These are phyloP conservation scores for Naganishia onofrii DNA, from an alignment of 768 basidiomycete genomes.

Conservation along the genomic window DNA sequence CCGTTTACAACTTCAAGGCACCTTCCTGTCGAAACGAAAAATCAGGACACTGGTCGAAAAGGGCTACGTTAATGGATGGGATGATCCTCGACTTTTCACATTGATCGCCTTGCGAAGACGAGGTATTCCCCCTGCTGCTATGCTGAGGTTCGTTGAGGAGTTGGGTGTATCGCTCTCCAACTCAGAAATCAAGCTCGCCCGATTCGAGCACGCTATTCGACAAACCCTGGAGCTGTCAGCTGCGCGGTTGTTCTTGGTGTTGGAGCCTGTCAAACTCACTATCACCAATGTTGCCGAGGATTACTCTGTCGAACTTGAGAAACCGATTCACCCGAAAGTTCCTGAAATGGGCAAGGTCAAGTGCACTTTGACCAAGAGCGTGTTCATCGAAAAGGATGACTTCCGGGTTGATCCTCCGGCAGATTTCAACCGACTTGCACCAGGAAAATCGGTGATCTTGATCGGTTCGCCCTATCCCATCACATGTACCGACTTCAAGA, in stretches of 20 bases:
- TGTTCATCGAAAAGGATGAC: constrained; percentile 90
- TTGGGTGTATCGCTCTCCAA: constrained; percentile 87
- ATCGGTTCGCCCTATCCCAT: constrained; percentile 91
- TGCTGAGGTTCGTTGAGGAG: constrained; percentile 84
- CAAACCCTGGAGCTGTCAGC: constrained; percentile 84
- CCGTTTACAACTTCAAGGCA: constrained; percentile 85
- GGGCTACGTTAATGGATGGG: constrained; percentile 84
- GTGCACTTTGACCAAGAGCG: constrained; percentile 79
- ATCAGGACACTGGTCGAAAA: constrained; percentile 82
- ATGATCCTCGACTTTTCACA: constrained; percentile 95
- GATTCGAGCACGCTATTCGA: constrained; percentile 86
- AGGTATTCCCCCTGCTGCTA: constrained; percentile 94
- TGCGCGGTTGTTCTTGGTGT: constrained; percentile 84
- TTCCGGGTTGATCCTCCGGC: constrained; percentile 81
- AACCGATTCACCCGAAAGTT: constrained; percentile 90
- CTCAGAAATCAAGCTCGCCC: constrained; percentile 77
- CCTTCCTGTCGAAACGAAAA: constrained; percentile 95
- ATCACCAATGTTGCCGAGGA: constrained; percentile 88
- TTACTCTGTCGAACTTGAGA: constrained; percentile 76
- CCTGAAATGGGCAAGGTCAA: constrained; percentile 76
- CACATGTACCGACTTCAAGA: constrained; percentile 85
- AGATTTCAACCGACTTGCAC: constrained; percentile 96
- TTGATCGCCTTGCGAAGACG: constrained; percentile 91
- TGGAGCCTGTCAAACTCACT: constrained; percentile 82
- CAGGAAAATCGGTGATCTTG: constrained; percentile 93